phyloP scores from a whole-genome alignment of 176 grass and related monocot species.

The Bromus sterilis region DNA sequence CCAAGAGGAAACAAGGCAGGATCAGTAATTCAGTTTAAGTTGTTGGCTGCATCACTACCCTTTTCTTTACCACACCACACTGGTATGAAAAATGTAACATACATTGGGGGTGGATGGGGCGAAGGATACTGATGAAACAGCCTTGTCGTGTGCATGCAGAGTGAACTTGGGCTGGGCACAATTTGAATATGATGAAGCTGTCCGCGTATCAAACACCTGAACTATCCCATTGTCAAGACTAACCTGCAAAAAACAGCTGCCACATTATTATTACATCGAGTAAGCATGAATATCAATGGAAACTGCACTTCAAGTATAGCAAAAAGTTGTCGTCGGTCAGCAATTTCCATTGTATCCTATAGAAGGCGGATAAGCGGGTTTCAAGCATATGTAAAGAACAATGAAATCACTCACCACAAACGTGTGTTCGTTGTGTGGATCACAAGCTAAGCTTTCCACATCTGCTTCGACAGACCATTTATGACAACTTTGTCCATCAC shows the following conservation, averaged over 20 bases:
- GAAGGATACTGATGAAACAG: constrained; percentile 53
- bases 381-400: background rate
- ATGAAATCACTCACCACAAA: constrained; percentile 54
- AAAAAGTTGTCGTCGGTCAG: background rate
- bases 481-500: constrained; percentile 39
- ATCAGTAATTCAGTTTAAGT: background rate
- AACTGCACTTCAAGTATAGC: background rate
- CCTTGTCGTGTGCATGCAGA: constrained; percentile 72
- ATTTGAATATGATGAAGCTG: constrained; percentile 45
- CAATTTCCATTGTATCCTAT: background rate
- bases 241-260: constrained; percentile 29
- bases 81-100: constrained; percentile 7
- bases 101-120: constrained; percentile 37
- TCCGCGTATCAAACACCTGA: constrained; percentile 75
- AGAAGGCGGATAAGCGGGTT: background rate
- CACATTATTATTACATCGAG: background rate
- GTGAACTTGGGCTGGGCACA: constrained; percentile 51
- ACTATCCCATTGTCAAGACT: constrained; percentile 91
- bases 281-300: background rate
- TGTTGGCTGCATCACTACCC: background rate
- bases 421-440: constrained; percentile 70
- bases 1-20: background rate
- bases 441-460: constrained; percentile 88
- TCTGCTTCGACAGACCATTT: constrained; percentile 79
- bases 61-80: background rate